Evolutionary conservation across 2,329 filamentous ascomycete species (phyloP).

Genomic region (Rachicladosporium sp.): DNA sequence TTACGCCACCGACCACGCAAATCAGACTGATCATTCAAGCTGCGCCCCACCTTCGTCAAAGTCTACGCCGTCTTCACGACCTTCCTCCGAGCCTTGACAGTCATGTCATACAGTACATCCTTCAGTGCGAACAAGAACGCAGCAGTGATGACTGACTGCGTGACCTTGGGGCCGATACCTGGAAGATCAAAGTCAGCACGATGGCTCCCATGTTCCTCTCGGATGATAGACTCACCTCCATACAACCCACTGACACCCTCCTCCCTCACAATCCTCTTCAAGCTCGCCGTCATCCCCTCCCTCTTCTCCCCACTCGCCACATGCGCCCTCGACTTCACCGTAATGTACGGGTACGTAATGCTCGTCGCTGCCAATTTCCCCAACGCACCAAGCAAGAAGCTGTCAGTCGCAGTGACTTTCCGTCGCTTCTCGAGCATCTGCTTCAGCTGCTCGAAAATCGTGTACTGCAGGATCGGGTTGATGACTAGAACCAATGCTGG

Average conservation of each 20-base stretch:
- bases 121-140: constrained; percentile 97
- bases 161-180: constrained; percentile 94
- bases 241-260: constrained; percentile 91
- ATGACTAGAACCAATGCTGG: constrained; percentile 89
- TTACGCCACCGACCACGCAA: too few species aligned
- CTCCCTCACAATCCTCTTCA: constrained; percentile 69
- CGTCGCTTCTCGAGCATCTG: constrained; percentile 67
- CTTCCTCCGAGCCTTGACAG: constrained; percentile 47
- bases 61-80: constrained; percentile 6
- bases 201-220: background rate
- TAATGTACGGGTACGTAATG: constrained; percentile 97
- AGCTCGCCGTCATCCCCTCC: constrained; percentile 66
- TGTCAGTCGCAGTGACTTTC: constrained; percentile 70
- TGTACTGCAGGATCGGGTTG: constrained; percentile 98
- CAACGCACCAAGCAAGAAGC: constrained; percentile 81
- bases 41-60: background rate
- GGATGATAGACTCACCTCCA: constrained; percentile 53
- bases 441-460: constrained; percentile 96
- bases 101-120: constrained; percentile 83
- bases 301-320: constrained; percentile 67
- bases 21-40: too few species aligned
- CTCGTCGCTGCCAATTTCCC: constrained; percentile 90
- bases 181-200: background rate
- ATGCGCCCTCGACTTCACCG: constrained; percentile 95
- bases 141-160: constrained; percentile 90